Conservation (phyloP, 2,329 filamentous ascomycete genomes). For the Rugonectria rugulosa region DNA sequence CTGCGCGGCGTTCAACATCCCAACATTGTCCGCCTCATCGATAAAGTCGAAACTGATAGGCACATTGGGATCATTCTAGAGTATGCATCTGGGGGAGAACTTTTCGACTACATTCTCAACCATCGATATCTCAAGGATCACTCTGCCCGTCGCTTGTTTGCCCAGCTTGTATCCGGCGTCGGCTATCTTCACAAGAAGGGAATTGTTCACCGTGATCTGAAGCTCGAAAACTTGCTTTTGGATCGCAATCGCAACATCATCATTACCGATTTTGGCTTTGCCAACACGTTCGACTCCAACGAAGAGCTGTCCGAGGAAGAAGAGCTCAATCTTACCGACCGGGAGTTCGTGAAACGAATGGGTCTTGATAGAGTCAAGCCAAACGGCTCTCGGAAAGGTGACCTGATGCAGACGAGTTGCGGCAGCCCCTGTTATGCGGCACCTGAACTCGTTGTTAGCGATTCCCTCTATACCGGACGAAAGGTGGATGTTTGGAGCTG, state of each 20-base stretch:
- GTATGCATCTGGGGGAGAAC: conserved; percentile 95
- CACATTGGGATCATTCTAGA: conserved; percentile 99
- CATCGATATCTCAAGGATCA: conserved; percentile 96
- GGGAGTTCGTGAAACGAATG: conserved; percentile 85
- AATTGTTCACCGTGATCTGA: conserved; percentile 96
- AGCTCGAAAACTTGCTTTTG: conserved; percentile 92
- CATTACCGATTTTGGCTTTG: conserved; percentile 99
- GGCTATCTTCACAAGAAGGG: conserved; percentile 98
- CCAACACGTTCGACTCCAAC: conserved; percentile 91
- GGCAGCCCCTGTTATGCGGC: conserved; percentile 98
- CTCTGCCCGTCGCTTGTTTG: conserved; percentile 88
- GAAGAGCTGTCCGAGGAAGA: conserved; percentile 92
- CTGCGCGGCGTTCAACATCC: conserved; percentile 87
- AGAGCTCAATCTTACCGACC: conserved; percentile 84
- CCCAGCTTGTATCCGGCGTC: conserved; percentile 94
- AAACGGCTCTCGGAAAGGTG: conserved; percentile 82
- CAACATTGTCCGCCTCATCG: conserved; percentile 95
- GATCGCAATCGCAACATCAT: conserved; percentile 99
- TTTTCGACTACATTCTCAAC: conserved; percentile 98
- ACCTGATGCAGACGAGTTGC: conserved; percentile 99
- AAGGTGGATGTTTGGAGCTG: conserved; percentile 99
- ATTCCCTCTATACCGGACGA: conserved; percentile 94
- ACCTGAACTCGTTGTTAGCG: conserved; percentile 95
- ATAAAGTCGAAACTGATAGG: conserved; percentile 97
- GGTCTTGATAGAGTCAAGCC: conserved; percentile 82